A percentile compares a stretch with the other conserved stretches of the same genome.
Conservation (phyloP, 83 land plant species). For the Picea abies region DNA sequence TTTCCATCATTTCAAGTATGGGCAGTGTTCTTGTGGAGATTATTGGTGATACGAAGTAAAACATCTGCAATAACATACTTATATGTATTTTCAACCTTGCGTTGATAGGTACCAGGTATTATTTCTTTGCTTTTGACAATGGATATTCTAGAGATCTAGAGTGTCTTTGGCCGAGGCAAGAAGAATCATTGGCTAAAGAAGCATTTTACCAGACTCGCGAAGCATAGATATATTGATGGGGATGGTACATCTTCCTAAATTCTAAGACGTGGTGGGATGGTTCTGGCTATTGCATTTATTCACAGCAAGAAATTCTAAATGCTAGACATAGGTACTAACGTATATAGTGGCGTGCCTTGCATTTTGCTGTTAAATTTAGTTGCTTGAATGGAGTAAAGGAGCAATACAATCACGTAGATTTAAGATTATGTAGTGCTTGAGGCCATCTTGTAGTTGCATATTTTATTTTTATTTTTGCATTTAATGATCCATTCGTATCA, state of each 20-base stretch:
- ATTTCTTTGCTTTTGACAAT: not conserved
- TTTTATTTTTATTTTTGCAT: too few species aligned
- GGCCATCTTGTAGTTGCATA: too few species aligned
- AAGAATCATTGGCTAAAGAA: not conserved
- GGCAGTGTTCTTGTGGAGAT: slow-evolving; percentile 9
- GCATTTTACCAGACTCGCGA: not conserved
- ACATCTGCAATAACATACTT: not conserved
- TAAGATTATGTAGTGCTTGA: too few species aligned
- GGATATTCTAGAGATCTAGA: not conserved
- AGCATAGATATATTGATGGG: not conserved
- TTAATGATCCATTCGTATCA: too few species aligned
- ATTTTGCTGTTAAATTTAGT: too few species aligned
- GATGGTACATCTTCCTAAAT: not conserved
- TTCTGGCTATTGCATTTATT: too few species aligned
- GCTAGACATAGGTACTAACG: too few species aligned
- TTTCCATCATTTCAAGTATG: slow-evolving; percentile 13
- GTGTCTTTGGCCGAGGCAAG: not conserved
- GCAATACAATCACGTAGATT: too few species aligned
- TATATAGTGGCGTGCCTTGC: too few species aligned
- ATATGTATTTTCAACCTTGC: not conserved
- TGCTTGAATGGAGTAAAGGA: too few species aligned
- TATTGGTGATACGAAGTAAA: slow-evolving; percentile 3
- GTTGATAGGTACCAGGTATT: not conserved
- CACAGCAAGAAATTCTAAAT: too few species aligned
- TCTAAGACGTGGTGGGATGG: not conserved